These are phyloP conservation scores for Gossypium anomalum DNA, from an alignment of 345 rosid genomes.

Conservation along the genomic window DNA sequence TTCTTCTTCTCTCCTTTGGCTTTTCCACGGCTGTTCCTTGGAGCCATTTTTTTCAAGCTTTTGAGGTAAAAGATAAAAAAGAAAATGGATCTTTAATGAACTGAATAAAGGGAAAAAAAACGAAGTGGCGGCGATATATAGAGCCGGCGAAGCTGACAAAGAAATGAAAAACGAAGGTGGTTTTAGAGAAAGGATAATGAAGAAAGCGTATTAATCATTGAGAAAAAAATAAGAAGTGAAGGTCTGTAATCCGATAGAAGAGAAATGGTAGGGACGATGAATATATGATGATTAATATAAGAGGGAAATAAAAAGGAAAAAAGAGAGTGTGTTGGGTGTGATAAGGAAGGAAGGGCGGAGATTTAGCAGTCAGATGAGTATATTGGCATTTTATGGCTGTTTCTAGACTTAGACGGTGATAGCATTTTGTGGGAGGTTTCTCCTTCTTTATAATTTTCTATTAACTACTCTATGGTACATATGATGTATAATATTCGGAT, in stretches of 20 bases:
- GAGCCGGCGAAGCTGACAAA: no score
- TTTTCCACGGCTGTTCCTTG: conserved; percentile 87
- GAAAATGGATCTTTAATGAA: conserved; percentile 20
- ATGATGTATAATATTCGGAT: no score
- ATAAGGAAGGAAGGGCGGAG: conserved; percentile 99
- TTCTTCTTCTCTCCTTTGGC: conserved; percentile 94
- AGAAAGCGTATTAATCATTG: conserved; percentile 11
- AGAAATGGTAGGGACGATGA: conserved; percentile 21
- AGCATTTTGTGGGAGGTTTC: not conserved
- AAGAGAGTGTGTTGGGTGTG: conserved; percentile 37
- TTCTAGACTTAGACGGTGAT: not conserved
- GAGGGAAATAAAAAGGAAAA: not conserved
- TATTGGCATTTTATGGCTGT: conserved; percentile 29
- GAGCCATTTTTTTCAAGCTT: conserved; percentile 75
- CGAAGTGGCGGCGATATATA: no score
- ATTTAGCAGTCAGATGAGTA: conserved; percentile 64
- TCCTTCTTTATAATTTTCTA: conserved; percentile 2
- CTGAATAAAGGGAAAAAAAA: no score
- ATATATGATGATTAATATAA: conserved; percentile 16
- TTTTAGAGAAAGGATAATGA: conserved; percentile 21
- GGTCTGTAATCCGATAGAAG: conserved; percentile 16
- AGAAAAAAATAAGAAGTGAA: conserved; percentile 3
- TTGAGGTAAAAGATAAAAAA: not conserved
- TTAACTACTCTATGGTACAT: not conserved
- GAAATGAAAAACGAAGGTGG: not conserved